A percentile compares a stretch with the other conserved stretches of the same genome.
Conservation (phyloP, 176 grass and related monocot genomes). For the Aegilops sharonensis region DNA sequence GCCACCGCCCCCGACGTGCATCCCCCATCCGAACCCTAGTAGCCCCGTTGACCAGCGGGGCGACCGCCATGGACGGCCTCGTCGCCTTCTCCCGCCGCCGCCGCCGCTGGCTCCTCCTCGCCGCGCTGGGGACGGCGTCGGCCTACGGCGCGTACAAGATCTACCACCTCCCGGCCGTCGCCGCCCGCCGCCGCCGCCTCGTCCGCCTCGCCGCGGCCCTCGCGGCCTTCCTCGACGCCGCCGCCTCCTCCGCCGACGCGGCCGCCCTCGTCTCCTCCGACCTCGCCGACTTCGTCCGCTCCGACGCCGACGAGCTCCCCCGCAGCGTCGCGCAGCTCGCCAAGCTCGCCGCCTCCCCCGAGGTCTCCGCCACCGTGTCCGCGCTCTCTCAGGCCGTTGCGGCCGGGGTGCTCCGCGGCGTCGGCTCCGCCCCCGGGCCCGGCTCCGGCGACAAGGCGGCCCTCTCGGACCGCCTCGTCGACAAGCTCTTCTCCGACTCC, state of each 20-base stretch:
- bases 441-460: background rate
- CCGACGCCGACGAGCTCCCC: slow-evolving; percentile 71
- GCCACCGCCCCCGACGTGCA: background rate
- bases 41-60: background rate
- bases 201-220: slow-evolving; percentile 49
- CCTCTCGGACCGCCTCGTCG: slow-evolving; percentile 67
- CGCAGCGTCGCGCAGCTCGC: slow-evolving; percentile 70
- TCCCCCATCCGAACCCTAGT: slow-evolving; percentile 15
- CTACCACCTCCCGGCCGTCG: slow-evolving; percentile 78
- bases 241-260: slow-evolving; percentile 58
- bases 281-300: slow-evolving; percentile 66
- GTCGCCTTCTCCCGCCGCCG: slow-evolving; percentile 48
- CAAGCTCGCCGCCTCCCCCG: slow-evolving; percentile 66
- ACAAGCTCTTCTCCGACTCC: slow-evolving; percentile 75
- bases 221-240: slow-evolving; percentile 57
- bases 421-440: slow-evolving; percentile 16
- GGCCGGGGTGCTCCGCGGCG: slow-evolving; percentile 42
- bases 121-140: slow-evolving; percentile 28
- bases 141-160: slow-evolving; percentile 70
- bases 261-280: slow-evolving; percentile 68
- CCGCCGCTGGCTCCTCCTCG: slow-evolving; percentile 53
- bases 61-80: slow-evolving; percentile 41
- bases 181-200: slow-evolving; percentile 50
- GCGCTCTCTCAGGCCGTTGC: slow-evolving; percentile 63
- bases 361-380: slow-evolving; percentile 60